A percentile compares a stretch with the other conserved stretches of the same genome.
phyloP scores from a whole-genome alignment of 2,329 filamentous ascomycete genomes.

The Sporothrix sp. region DNA sequence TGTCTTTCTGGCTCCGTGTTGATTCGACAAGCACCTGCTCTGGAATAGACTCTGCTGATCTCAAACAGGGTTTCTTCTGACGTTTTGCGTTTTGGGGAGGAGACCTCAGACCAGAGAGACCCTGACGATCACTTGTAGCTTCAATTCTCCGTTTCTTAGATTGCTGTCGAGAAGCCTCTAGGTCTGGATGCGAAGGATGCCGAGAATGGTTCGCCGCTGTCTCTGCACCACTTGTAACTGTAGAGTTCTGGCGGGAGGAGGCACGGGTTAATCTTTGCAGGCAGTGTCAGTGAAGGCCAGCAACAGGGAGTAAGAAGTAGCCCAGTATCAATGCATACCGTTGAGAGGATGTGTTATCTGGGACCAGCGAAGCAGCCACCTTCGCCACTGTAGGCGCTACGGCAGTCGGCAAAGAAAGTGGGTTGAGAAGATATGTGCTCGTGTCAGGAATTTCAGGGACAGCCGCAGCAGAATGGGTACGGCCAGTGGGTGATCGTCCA shows the following conservation, averaged over 20 bases:
- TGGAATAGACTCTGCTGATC: constrained; percentile 24
- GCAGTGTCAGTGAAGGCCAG: constrained; percentile 59
- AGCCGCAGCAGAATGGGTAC: not conserved
- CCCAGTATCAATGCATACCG: not conserved
- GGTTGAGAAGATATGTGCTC: not conserved
- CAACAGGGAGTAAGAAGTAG: not conserved
- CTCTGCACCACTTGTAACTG: constrained; percentile 29
- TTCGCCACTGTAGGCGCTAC: not conserved
- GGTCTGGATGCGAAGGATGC: constrained; percentile 17
- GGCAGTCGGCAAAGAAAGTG: not conserved
- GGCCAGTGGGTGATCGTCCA: no score
- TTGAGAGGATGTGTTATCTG: not conserved
- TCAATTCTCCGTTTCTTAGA: no score
- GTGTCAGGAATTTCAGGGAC: not conserved
- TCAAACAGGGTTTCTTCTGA: constrained; percentile 46
- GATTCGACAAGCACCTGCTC: constrained; percentile 25
- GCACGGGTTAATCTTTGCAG: constrained; percentile 94
- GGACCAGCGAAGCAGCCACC: not conserved
- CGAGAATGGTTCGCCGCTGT: constrained; percentile 29
- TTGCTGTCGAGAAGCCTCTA: not conserved
- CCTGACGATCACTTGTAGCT: no score
- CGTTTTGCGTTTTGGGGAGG: constrained; percentile 58
- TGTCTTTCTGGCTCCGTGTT: constrained; percentile 49
- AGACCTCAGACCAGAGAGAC: constrained; percentile 19
- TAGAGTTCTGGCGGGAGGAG: constrained; percentile 70